These are phyloP conservation scores for Ogataea ganodermae DNA, from an alignment of 805 yeast genomes.

Conservation along the genomic window DNA sequence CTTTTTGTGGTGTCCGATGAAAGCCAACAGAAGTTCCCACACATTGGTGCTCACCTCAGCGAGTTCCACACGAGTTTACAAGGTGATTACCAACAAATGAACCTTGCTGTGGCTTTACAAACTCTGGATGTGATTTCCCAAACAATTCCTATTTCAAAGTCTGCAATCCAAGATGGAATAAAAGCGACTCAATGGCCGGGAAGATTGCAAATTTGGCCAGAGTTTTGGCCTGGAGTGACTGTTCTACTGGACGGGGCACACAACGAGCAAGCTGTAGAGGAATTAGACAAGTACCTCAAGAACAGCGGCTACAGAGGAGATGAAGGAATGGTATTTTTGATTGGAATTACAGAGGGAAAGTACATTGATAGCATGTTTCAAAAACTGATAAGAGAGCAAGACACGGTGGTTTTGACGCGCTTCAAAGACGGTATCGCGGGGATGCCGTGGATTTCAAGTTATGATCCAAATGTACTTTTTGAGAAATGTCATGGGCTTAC, in stretches of 20 bases:
- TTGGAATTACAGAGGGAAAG: constrained; percentile 80
- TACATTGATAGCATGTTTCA: constrained; percentile 51
- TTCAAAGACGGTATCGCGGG: constrained; percentile 70
- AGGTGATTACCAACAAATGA: constrained; percentile 74
- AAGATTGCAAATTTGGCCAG: constrained; percentile 59
- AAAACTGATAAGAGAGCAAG: constrained; percentile 49
- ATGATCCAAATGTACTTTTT: constrained; percentile 37
- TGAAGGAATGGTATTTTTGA: constrained; percentile 49
- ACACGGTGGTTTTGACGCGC: constrained; percentile 59
- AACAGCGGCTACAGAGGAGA: constrained; percentile 9
- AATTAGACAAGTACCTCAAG: constrained; percentile 58
- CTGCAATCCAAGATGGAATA: constrained; percentile 52
- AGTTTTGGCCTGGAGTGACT: constrained; percentile 31
- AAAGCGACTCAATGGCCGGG: constrained; percentile 78
- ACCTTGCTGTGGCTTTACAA: constrained; percentile 66
- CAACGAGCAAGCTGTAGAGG: constrained; percentile 81
- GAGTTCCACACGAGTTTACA: constrained; percentile 52
- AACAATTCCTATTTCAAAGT: constrained; percentile 26
- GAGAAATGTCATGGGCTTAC: constrained; percentile 23
- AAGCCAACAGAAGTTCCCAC: constrained; percentile 5
- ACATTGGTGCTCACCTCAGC: constrained; percentile 8
- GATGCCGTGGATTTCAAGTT: constrained; percentile 90
- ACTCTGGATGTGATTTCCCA: constrained; percentile 44
- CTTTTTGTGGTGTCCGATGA: constrained; percentile 11
- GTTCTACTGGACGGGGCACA: constrained; percentile 90